Evolutionary conservation across 768 basidiomycete genomes (phyloP).

Genomic region (Lentinula sp.): DNA sequence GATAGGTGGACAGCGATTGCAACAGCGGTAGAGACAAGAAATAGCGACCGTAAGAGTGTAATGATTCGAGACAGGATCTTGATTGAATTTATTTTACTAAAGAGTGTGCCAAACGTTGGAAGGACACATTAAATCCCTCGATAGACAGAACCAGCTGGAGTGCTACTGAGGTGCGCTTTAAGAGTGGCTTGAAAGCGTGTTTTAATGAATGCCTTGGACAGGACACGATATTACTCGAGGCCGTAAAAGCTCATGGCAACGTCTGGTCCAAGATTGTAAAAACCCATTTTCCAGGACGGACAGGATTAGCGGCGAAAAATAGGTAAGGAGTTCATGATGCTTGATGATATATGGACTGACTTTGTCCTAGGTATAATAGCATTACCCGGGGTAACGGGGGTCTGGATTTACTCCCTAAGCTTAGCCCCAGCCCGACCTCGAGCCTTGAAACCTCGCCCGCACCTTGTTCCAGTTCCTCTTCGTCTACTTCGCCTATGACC

Average conservation of each 20-base stretch:
- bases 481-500: neutral
- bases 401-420: neutral
- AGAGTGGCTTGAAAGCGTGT: too few species aligned
- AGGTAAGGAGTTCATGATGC: conserved; percentile 10
- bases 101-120: conserved; percentile 24
- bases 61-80: neutral
- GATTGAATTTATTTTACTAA: conserved; percentile 5
- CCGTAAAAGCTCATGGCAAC: conserved; percentile 19
- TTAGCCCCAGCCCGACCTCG: neutral
- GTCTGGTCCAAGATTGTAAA: conserved; percentile 22
- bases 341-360: neutral
- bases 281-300: conserved; percentile 20
- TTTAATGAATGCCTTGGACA: conserved; percentile 1
- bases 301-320: conserved; percentile 23
- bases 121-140: conserved; percentile 20
- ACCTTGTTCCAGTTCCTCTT: neutral
- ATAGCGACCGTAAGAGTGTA: conserved; percentile 16
- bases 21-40: conserved; percentile 17
- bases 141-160: conserved; percentile 20
- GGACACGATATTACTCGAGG: conserved; percentile 17
- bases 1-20: conserved; percentile 19
- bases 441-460: neutral
- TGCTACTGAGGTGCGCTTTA: conserved; percentile 13
- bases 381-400: conserved; percentile 9
- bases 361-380: conserved; percentile 13